phyloP scores from a whole-genome alignment of 2,329 filamentous ascomycete species.

The Akanthomyces uredinophilus region DNA sequence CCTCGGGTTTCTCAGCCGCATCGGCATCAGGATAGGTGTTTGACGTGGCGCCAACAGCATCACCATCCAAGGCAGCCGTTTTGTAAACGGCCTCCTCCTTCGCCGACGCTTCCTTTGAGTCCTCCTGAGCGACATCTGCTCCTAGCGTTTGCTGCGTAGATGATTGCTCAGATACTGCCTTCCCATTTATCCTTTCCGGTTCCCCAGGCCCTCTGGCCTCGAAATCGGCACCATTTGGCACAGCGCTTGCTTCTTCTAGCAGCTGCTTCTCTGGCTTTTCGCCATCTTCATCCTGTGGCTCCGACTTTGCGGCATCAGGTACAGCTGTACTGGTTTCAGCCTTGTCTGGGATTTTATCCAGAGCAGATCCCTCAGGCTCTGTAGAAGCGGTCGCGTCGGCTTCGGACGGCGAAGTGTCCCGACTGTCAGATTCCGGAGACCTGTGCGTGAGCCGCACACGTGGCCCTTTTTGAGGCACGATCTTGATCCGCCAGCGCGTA shows the following conservation, averaged over 20 bases:
- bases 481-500: too few species aligned
- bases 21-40: not conserved
- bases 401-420: not conserved
- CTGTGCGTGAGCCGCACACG: too few species aligned
- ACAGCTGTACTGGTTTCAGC: not conserved
- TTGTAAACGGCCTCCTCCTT: not conserved
- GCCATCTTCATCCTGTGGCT: not conserved
- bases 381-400: not conserved
- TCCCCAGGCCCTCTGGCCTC: not conserved
- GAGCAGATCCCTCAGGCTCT: not conserved
- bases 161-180: not conserved
- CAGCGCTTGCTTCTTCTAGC: not conserved
- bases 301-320: not conserved
- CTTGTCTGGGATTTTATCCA: not conserved
- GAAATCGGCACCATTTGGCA: not conserved
- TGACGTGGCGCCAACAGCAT: not conserved
- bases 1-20: not conserved
- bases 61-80: not conserved
- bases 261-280: slow-evolving; percentile 1
- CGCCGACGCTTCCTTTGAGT: not conserved
- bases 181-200: not conserved
- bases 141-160: not conserved
- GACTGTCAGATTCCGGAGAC: too few species aligned
- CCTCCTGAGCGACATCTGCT: not conserved
- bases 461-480: too few species aligned